Evolutionary conservation across 192 early-diverging fungal species (phyloP).

Genomic region (Endogone sp.): DNA sequence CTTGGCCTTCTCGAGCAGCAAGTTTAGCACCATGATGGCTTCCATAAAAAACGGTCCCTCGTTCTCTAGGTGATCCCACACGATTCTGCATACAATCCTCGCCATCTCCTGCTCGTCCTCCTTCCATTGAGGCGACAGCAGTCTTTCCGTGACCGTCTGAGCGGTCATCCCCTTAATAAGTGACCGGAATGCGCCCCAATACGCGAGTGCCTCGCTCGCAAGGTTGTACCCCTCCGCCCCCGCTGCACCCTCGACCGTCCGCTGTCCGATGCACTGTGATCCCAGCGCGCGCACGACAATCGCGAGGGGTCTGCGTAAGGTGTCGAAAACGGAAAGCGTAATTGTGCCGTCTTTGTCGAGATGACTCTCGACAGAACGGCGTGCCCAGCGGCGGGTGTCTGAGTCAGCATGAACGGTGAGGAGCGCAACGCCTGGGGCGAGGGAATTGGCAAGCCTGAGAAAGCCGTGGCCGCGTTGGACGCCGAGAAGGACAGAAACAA

Average conservation of each 20-base stretch:
- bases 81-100: neutral
- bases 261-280: neutral
- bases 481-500: conserved; percentile 8
- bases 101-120: neutral
- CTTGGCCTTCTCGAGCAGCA: neutral
- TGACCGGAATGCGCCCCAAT: neutral
- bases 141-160: neutral
- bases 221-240: neutral
- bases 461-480: conserved; percentile 13
- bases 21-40: neutral
- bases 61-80: neutral
- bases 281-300: neutral
- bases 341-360: conserved; percentile 12
- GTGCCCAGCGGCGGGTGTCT: conserved; percentile 15
- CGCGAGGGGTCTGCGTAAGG: neutral
- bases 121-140: neutral
- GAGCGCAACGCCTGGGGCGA: conserved; percentile 2
- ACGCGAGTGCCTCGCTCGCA: neutral
- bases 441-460: conserved; percentile 1
- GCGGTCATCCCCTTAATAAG: neutral
- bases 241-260: neutral
- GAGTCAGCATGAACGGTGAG: conserved; percentile 13
- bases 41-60: neutral
- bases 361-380: conserved; percentile 20
- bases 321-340: neutral